Conservation (phyloP, 2,329 filamentous ascomycete species). For the Ascochyta pisi region DNA sequence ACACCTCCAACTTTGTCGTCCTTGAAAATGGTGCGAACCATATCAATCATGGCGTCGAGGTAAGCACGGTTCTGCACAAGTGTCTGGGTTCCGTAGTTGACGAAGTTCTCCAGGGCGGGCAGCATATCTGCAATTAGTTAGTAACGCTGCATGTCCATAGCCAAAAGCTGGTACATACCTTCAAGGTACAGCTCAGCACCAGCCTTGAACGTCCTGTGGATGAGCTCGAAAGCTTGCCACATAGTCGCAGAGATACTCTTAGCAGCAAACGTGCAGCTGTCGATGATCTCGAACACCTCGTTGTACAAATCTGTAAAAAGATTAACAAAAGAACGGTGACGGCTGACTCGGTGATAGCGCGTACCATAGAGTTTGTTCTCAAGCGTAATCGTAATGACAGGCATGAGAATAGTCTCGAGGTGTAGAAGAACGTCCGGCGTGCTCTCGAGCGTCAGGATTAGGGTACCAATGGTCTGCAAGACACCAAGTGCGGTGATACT, state of each 20-base stretch:
- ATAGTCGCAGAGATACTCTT: conserved; percentile 95
- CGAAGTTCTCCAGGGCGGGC: conserved; percentile 95
- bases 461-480: conserved; percentile 93
- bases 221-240: conserved; percentile 98
- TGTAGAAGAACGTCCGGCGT: conserved; percentile 94
- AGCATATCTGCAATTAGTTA: conserved; percentile 75
- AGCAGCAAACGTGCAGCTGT: conserved; percentile 97
- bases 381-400: conserved; percentile 92
- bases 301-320: conserved; percentile 80
- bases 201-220: conserved; percentile 95
- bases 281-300: conserved; percentile 98
- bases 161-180: conserved; percentile 41
- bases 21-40: conserved; percentile 94
- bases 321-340: conserved; percentile 25
- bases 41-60: conserved; percentile 85
- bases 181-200: conserved; percentile 97
- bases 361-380: conserved; percentile 95
- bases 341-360: conserved; percentile 23
- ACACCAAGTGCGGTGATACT: conserved; percentile 97
- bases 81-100: conserved; percentile 85
- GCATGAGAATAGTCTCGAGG: conserved; percentile 95
- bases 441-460: conserved; percentile 96
- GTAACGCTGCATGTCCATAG: not conserved
- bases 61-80: conserved; percentile 85
- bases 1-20: conserved; percentile 92